Conservation (phyloP, 2,329 filamentous ascomycete species). For the Aspergillus niger region DNA sequence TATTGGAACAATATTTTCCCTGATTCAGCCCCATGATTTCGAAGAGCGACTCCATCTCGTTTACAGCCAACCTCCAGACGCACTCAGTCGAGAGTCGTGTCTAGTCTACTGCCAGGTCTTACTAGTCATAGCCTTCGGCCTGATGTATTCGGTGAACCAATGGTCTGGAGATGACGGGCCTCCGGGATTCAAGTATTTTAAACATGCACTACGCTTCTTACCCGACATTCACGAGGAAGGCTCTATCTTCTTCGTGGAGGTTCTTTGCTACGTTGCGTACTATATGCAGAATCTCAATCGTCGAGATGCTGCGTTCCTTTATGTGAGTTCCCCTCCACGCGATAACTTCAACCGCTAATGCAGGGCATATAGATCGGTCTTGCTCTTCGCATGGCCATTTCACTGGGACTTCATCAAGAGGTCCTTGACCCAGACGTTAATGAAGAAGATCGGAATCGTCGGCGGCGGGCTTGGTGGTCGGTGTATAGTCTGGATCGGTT, state of each 20-base stretch:
- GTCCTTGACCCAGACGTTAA: conserved; percentile 44
- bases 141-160: conserved; percentile 61
- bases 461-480: conserved; percentile 59
- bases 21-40: conserved; percentile 52
- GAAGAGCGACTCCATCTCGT: conserved; percentile 49
- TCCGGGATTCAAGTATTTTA: conserved; percentile 59
- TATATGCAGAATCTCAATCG: conserved; percentile 61
- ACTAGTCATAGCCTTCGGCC: conserved; percentile 57
- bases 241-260: conserved; percentile 58
- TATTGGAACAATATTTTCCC: conserved; percentile 60
- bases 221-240: conserved; percentile 60
- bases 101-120: conserved; percentile 56
- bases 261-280: conserved; percentile 57
- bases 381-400: conserved; percentile 60
- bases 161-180: conserved; percentile 56
- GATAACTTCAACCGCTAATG: background rate
- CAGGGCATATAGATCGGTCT: conserved; percentile 48
- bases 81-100: conserved; percentile 50
- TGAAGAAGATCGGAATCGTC: conserved; percentile 50
- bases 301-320: conserved; percentile 58
- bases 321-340: conserved; percentile 32
- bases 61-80: conserved; percentile 48
- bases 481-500: conserved; percentile 57
- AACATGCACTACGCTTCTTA: conserved; percentile 53
- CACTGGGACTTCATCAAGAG: conserved; percentile 59